Base-by-base conservation (phyloP, 192 early-diverging fungal genomes). In the Coemansia umbellata region DNA sequence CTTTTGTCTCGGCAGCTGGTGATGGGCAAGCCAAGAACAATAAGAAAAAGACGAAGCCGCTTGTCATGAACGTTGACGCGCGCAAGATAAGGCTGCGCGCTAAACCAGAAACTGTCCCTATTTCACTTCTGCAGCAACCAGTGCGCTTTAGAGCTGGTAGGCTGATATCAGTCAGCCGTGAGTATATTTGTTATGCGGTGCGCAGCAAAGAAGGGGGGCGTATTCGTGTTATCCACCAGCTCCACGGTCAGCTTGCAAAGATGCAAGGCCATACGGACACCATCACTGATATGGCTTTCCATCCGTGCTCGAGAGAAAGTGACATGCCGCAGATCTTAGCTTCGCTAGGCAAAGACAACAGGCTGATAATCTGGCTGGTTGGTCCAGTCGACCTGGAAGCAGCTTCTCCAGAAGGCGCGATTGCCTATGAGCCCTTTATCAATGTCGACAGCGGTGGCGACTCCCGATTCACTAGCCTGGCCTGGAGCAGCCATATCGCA, bases 121-220 rank as follows among this genome's bases (percentile, higher is more conserved):
- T 74, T 31, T 74, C 70, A n/a, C 63, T 66, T 28, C 54, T 74
- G 21, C 70, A 66, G 22, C 70, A 74, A 48, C 60, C 70, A 3
- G 48, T 48, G 18, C 70, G 70, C 11, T 74, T 66, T 51, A 49
- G 56, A 15, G 45, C 63, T 22, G 70, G 70, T 0, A 36, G 70
- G 3, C 59, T 74, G 32, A 59, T 74, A 17, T 55, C 70, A 2
- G 70, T 74, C 26, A 74, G 70, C 37, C 54, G 70, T 41, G 70
- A 74, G 28, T 74, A 66, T 48, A 74, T 74, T 24, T 74, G 70
- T 55, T 74, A 74, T 19, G 70, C 70, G 9, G 70, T 74, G 8
- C 54, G 70, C 23, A 74, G 63, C 70, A 74, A 74, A 24, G 70
- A 74, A 37, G 70, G 70, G 8, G 70, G 70, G 0, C 70, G 60